Base-by-base conservation (phyloP, 169 alveolate species). In the Plasmodium gonderi region DNA sequence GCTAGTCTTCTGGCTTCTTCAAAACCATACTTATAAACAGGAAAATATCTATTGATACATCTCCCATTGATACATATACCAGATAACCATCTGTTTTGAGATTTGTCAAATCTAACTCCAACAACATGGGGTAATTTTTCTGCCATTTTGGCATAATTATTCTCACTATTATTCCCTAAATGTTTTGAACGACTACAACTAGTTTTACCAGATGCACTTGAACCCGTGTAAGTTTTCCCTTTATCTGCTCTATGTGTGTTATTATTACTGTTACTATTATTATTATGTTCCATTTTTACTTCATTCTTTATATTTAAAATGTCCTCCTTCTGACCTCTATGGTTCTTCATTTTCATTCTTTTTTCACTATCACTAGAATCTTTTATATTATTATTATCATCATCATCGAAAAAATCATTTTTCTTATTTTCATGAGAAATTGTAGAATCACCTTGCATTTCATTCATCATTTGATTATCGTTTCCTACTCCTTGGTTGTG, bases 61-160 rank as follows among this genome's bases (percentile, higher is more conserved):
- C 95, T 81, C 1, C 97, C 97, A 44, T 95, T 87, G 8, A 87
- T 87, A 42, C 93, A 87, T 54, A 87, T 87, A 31, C 93, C 93
- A 26, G 97, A 95, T 20, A 95, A 94, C 97, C 97, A 95, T 44
- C 97, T 60, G 42, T 96, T 96, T 65, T 95, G 97, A 1, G 97
- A 94, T 47, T 95, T 95, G 80, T 95, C 97, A 76, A 95, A 95
- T 78, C 97, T 90, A 31, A 95, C 95, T 7, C 97, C 97, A 33
- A 95, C 95, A 38, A 95, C 93, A 45, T 87, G 93, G 0, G 93
- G 93, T 87, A 87, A 20, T 17, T 87, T 74, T 42, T 87, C 93
- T 20, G 93, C 93, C 93, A 87, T 87, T 87, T 87, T 87, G 64
- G 93, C 93, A 87, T 87, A 87, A 87, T 87, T 87, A 75, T 49